Base-by-base conservation (phyloP, 306 rosid species). In the Ceratonia siliqua region DNA sequence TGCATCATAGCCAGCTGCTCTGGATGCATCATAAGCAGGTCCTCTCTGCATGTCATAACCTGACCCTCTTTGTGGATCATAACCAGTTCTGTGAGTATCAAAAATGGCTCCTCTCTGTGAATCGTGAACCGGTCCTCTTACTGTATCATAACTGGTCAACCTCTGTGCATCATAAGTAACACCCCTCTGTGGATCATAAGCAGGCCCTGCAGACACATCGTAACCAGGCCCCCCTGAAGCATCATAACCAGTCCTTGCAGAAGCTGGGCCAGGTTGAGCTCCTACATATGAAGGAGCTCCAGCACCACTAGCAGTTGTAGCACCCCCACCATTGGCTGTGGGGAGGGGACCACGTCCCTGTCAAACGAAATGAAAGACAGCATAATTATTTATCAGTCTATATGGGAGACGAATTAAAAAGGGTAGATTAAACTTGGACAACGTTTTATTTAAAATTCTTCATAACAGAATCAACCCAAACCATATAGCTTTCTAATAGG, bases 311-410 rank as follows among this genome's bases (percentile, higher is more conserved):
- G 73, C 72, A 10, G 78, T 25, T 21, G 74, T 74, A 33, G 36
- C 49, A 12, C 72, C 69, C 14, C 61, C 81, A 22, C 70, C 73
- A 41, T 72, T 63, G 24, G 70, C 33, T 3, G 84, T 17, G 27
- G 89, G 86, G 63, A 72, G 81, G 43, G 84, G 82, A 45, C 75
- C 87, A 21, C 86, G 90, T 81, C 91, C 98, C 97, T 94, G 71
- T 62, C 8, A 78, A 57, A 72, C 63, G 72, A 72, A 61, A 67
- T 78, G 49, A 8, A 27, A 6, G 45, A 53, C 38, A 56, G 58
- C 35, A 68, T 42, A 46, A 68, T 17, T 56, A 86, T 28, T 33
- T 27, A 30, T 59, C 41, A 39, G 68, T 38, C 46, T 8, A 41
- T 18, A 75, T 36, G 46, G 8, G 24, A 54, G 43, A 59, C 21